Evolutionary conservation across 2,329 filamentous ascomycete species (phyloP).

Genomic region (Diaporthe eres): DNA sequence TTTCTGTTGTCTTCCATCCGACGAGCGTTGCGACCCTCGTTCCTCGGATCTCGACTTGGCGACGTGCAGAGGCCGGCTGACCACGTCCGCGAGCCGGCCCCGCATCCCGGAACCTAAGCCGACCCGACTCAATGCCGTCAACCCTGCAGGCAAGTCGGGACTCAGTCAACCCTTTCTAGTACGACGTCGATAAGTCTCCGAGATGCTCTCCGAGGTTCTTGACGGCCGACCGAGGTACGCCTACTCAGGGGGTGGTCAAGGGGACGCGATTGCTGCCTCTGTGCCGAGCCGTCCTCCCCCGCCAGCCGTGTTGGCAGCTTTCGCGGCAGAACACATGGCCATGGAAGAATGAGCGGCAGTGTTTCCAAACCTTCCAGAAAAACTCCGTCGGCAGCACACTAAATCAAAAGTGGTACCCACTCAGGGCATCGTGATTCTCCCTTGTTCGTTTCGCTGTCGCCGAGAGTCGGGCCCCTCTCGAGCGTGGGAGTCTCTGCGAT

Average conservation of each 20-base stretch:
- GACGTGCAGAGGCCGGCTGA: constrained; percentile 25
- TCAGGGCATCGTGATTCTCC: constrained; percentile 11
- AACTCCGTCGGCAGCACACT: not conserved
- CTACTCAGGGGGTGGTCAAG: not conserved
- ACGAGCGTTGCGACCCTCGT: not conserved
- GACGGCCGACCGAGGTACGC: not conserved
- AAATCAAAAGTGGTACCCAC: constrained; percentile 14
- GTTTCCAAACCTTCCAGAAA: constrained; percentile 29
- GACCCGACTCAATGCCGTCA: constrained; percentile 1
- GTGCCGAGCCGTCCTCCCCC: not conserved
- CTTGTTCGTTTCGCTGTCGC: constrained; percentile 37
- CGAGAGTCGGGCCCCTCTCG: constrained; percentile 34
- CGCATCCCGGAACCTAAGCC: constrained; percentile 36
- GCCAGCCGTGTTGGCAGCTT: not conserved
- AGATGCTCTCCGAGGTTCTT: not conserved
- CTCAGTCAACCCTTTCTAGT: constrained; percentile 27
- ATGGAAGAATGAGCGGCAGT: constrained; percentile 2
- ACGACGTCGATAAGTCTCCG: not conserved
- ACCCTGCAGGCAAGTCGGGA: constrained; percentile 11
- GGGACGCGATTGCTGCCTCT: not conserved
- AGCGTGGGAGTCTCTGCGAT: constrained; percentile 17
- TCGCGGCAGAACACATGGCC: not conserved
- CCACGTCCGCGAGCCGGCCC: constrained; percentile 37
- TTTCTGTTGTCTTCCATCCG: not conserved
- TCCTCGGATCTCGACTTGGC: constrained; percentile 23